Percentiles rank a stretch among this genome's conserved stretches.
Evolutionary conservation across 352 stramenopile species (phyloP).

Genomic region (Pythium phragmitis): DNA sequence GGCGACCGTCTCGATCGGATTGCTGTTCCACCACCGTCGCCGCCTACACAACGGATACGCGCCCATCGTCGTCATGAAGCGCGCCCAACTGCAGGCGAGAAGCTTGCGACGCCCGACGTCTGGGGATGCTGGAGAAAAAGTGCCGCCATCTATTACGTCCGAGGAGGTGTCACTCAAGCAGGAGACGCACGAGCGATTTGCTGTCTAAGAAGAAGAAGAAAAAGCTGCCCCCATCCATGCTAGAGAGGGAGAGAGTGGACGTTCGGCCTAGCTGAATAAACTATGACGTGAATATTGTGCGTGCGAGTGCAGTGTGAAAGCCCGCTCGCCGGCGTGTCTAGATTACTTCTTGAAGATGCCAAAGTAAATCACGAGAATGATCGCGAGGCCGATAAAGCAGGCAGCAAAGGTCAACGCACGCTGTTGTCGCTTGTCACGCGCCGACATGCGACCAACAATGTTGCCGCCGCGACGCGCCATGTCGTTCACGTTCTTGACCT

Average conservation of each 20-base stretch:
- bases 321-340: not conserved
- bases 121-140: not conserved
- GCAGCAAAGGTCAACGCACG: slow-evolving; percentile 67
- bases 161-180: slow-evolving; percentile 53
- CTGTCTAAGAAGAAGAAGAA: slow-evolving; percentile 36
- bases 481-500: slow-evolving; percentile 85
- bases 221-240: not conserved
- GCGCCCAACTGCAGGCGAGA: slow-evolving; percentile 39
- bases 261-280: slow-evolving; percentile 12
- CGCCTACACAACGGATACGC: slow-evolving; percentile 66
- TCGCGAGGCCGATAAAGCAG: slow-evolving; percentile 79
- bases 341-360: slow-evolving; percentile 86
- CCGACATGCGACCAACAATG: slow-evolving; percentile 84
- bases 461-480: slow-evolving; percentile 79
- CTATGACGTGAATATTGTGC: not conserved
- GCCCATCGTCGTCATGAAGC: slow-evolving; percentile 45
- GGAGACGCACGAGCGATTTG: slow-evolving; percentile 64
- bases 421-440: slow-evolving; percentile 79
- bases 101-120: slow-evolving; percentile 7
- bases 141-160: slow-evolving; percentile 17
- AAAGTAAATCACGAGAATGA: slow-evolving; percentile 88
- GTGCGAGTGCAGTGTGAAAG: not conserved
- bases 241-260: not conserved
- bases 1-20: slow-evolving; percentile 41
- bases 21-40: slow-evolving; percentile 55